Percentiles rank a stretch among this genome's conserved stretches.
These are phyloP conservation scores for Cadophora malorum DNA, from an alignment of 2,329 filamentous ascomycete species.

Conservation along the genomic window DNA sequence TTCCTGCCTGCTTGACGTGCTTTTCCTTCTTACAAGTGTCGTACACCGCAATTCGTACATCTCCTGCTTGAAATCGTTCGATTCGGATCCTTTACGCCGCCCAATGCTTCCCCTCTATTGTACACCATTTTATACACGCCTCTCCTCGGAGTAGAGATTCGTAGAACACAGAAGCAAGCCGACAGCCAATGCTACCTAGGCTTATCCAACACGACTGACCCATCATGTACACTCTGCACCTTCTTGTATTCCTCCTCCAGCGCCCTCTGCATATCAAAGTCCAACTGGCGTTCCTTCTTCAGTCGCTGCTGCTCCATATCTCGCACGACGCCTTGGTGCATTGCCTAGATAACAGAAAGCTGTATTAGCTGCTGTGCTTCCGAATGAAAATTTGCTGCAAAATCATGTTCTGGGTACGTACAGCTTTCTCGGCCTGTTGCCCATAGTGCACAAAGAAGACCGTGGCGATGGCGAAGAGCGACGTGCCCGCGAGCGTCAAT, in stretches of 20 bases:
- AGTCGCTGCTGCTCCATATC: slow-evolving; percentile 93
- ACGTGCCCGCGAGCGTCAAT: slow-evolving; percentile 79
- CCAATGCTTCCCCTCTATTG: slow-evolving; percentile 20
- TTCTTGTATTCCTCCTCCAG: slow-evolving; percentile 91
- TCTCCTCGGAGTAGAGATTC: slow-evolving; percentile 16
- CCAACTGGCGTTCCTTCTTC: slow-evolving; percentile 88
- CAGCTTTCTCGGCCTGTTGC: slow-evolving; percentile 82
- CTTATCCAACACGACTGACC: slow-evolving; percentile 36
- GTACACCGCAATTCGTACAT: background rate
- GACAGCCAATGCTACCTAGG: slow-evolving; percentile 26
- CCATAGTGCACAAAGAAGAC: slow-evolving; percentile 89
- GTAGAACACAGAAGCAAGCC: background rate
- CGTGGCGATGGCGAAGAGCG: slow-evolving; percentile 76
- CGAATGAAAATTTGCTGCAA: background rate
- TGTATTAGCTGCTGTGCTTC: background rate
- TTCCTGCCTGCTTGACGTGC: background rate
- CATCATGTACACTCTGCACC: slow-evolving; percentile 76
- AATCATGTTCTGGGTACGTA: slow-evolving; percentile 48
- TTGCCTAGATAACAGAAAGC: slow-evolving; percentile 66
- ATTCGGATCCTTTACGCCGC: slow-evolving; percentile 20
- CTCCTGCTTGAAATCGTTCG: slow-evolving; percentile 4
- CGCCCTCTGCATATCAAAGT: slow-evolving; percentile 89
- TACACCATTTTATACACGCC: slow-evolving; percentile 19
- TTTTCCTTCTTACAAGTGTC: background rate
- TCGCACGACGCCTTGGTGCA: slow-evolving; percentile 93